Conservation (phyloP, 2,329 filamentous ascomycete species). For the Fusarium sp. region DNA sequence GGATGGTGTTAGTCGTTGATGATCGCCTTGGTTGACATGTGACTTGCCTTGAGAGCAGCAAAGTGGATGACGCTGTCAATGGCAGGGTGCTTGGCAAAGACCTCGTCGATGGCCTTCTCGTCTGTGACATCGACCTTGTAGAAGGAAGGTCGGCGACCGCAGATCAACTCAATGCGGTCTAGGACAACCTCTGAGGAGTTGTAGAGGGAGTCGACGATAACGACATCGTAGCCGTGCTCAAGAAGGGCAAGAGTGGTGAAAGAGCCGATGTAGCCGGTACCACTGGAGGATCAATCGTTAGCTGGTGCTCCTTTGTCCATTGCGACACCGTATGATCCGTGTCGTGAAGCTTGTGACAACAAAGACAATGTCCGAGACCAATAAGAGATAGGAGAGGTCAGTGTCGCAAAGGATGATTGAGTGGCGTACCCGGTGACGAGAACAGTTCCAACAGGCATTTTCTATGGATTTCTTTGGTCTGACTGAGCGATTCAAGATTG, state of each 20-base stretch:
- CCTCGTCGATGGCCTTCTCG: slow-evolving; percentile 81
- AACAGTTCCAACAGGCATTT: slow-evolving; percentile 87
- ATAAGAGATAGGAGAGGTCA: neutral
- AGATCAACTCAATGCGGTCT: slow-evolving; percentile 94
- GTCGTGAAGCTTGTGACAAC: slow-evolving; percentile 27
- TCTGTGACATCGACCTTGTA: slow-evolving; percentile 90
- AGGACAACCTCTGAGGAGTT: slow-evolving; percentile 93
- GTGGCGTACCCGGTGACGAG: slow-evolving; percentile 83
- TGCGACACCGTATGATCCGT: slow-evolving; percentile 19
- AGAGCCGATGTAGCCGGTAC: slow-evolving; percentile 98
- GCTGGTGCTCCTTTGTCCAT: slow-evolving; percentile 23
- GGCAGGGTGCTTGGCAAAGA: slow-evolving; percentile 88
- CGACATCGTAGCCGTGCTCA: slow-evolving; percentile 93
- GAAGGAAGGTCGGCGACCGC: slow-evolving; percentile 86
- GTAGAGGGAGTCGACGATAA: slow-evolving; percentile 96
- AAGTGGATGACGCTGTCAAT: slow-evolving; percentile 99
- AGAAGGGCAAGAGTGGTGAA: slow-evolving; percentile 95
- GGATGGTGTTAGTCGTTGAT: slow-evolving; percentile 24
- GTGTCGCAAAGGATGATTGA: slow-evolving; percentile 26
- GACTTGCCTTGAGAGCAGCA: slow-evolving; percentile 87
- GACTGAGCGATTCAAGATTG: slow-evolving; percentile 28
- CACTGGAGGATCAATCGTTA: slow-evolving; percentile 65
- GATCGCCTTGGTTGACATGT: neutral
- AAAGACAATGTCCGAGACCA: slow-evolving; percentile 9
- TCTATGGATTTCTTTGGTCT: slow-evolving; percentile 38